Base-by-base conservation (phyloP, 768 basidiomycete genomes). In the Leccinum subgranulosum region DNA sequence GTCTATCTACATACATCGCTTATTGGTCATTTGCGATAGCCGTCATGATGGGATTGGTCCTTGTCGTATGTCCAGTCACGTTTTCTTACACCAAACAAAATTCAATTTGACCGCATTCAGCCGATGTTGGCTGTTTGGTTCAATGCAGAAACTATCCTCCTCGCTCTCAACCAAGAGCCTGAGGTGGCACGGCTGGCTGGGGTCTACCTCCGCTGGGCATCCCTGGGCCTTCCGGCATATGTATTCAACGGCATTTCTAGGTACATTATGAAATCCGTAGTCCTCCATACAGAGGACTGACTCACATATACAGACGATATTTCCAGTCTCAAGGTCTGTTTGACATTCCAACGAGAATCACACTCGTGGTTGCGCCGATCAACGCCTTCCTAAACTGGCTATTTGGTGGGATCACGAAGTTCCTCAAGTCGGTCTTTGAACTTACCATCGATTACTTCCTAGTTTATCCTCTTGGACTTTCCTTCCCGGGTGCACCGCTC, bases 401-500 rank as follows among this genome's bases (percentile, higher is more conserved):
- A 1, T 84, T 98, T n/a, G 93, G 89, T 89, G 66, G 17, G n/a
- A 45, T 58, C 50, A 51, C 34, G 4, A 31, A 31, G 7, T 45
- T 49, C 48, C 17, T 27, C 23, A 23, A 8, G 25, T 46, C 6
- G 23, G 2, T 21, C 51, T 27, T 17, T 45, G 33, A 45, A 28
- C 19, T 60, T 50, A 64, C n/a, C 14, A 21, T 52, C n/a, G 27
- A 28, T 27, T 28, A 19, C 21, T 51, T 33, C 39, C 19, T 43
- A 73, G 71, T 73, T 1, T 66, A 81, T 34, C 76, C 84, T 4
- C 75, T 97, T 55, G 79, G 89, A 14, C 77, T 98, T 3, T 95
- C 95, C 1, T 99, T 92, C 73, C 84, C 90, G 52, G 96, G 96
- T 14, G 96, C 94, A 4, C 96, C 96, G 0, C 78, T 98, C 19